These are phyloP conservation scores for Thraustochytrium sp. DNA, from an alignment of 352 stramenopile genomes.

Conservation along the genomic window DNA sequence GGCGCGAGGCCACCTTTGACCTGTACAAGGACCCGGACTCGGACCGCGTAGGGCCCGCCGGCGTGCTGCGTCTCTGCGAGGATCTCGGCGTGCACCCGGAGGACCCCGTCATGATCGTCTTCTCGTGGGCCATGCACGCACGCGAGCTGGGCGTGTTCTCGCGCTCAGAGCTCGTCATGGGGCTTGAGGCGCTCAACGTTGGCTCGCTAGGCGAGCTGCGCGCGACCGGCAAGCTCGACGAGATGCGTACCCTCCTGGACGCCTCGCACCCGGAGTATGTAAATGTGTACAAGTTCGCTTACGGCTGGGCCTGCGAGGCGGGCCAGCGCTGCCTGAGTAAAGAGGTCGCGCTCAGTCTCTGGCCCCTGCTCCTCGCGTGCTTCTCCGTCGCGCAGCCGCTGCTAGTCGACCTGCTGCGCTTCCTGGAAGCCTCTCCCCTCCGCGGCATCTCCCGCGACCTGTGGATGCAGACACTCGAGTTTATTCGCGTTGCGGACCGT, in stretches of 20 bases:
- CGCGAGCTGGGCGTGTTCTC: neutral
- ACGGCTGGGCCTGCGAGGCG: constrained; percentile 26
- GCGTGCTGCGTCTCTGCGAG: neutral
- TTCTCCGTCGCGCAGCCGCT: neutral
- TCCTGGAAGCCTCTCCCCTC: neutral
- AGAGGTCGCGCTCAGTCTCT: neutral
- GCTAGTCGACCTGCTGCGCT: neutral
- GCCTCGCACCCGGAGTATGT: neutral
- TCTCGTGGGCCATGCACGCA: neutral
- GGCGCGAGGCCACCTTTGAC: neutral
- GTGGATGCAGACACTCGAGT: constrained; percentile 4
- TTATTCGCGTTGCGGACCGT: neutral
- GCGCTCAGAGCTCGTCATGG: neutral
- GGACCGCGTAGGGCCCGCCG: neutral
- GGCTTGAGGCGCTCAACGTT: neutral
- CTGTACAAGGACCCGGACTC: neutral
- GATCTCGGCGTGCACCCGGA: constrained; percentile 25
- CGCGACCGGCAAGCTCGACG: neutral
- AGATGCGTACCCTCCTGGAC: neutral
- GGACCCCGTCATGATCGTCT: constrained; percentile 25
- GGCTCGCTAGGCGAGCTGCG: neutral
- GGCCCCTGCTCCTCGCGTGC: neutral
- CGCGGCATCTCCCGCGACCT: constrained; percentile 1
- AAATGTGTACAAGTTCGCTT: neutral
- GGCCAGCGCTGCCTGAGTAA: neutral